phyloP scores from a whole-genome alignment of 2,329 filamentous ascomycete genomes.

The Fusarium oxysporum region DNA sequence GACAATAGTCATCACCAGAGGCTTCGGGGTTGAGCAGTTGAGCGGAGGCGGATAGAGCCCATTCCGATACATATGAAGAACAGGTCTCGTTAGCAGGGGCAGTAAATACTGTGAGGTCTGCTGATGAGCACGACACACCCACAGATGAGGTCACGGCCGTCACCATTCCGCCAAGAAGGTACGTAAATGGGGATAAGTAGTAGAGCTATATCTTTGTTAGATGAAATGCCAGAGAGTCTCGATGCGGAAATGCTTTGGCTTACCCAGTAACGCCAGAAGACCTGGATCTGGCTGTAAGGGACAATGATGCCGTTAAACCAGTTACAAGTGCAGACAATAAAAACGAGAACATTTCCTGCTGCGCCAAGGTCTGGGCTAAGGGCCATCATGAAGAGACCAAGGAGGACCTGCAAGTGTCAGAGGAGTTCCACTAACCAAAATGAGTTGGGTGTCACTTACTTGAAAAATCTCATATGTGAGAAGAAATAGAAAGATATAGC shows the following conservation, averaged over 20 bases:
- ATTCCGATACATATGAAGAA: background rate
- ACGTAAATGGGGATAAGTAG: background rate
- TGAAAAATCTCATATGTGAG: background rate
- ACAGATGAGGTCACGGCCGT: background rate
- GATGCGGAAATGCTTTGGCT: background rate
- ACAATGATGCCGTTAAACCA: background rate
- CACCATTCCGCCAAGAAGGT: background rate
- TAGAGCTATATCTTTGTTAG: background rate
- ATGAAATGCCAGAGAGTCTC: too few relatives aligned
- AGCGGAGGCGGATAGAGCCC: background rate
- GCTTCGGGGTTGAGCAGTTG: background rate
- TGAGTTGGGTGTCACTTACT: fast-evolving
- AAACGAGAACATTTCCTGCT: background rate
- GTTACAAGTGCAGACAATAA: background rate
- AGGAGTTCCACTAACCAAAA: fast-evolving
- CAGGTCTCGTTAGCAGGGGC: background rate
- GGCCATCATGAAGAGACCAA: background rate
- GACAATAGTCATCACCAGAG: background rate
- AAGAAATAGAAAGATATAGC: background rate
- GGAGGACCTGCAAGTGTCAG: background rate
- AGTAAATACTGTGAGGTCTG: background rate
- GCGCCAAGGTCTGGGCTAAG: background rate
- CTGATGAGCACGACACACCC: background rate
- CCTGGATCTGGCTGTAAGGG: background rate
- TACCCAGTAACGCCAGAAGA: background rate